Evolutionary conservation across 345 rosid genomes (phyloP).

Genomic region (Brassica rapa): DNA sequence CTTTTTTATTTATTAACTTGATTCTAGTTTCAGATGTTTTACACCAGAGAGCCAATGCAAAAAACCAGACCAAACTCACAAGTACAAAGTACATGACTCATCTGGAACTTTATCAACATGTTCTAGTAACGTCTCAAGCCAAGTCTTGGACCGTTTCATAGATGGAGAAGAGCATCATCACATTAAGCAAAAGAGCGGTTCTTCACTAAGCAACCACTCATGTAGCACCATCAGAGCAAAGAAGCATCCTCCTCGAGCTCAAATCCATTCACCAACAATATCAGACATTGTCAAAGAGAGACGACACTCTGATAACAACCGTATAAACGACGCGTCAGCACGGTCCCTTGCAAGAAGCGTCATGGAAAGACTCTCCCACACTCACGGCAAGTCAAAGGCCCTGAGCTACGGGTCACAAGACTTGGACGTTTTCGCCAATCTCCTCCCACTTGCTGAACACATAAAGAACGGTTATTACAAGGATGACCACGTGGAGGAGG

Average conservation of each 20-base stretch:
- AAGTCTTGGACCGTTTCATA: slow-evolving; percentile 82
- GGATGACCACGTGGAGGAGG: slow-evolving; percentile 25
- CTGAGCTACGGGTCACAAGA: slow-evolving; percentile 44
- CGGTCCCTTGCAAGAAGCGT: slow-evolving; percentile 81
- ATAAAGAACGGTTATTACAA: slow-evolving; percentile 43
- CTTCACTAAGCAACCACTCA: slow-evolving; percentile 41
- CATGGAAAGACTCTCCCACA: slow-evolving; percentile 72
- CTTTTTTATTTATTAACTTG: not conserved
- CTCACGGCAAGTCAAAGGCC: slow-evolving; percentile 52
- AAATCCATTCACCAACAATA: slow-evolving; percentile 59
- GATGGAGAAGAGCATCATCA: slow-evolving; percentile 81
- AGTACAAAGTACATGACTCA: slow-evolving; percentile 50
- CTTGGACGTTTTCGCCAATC: slow-evolving; percentile 48
- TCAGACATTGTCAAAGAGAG: slow-evolving; percentile 52
- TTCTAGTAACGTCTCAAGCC: slow-evolving; percentile 72
- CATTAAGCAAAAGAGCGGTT: slow-evolving; percentile 49
- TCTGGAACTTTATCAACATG: slow-evolving; percentile 61
- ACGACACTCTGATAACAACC: slow-evolving; percentile 51
- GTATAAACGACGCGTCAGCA: slow-evolving; percentile 74
- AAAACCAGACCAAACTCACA: slow-evolving; percentile 40
- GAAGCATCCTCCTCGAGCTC: slow-evolving; percentile 64
- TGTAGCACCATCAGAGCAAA: slow-evolving; percentile 50
- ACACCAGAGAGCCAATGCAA: slow-evolving; percentile 58
- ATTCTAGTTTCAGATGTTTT: slow-evolving; percentile 27
- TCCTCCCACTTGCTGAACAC: slow-evolving; percentile 45